Base-by-base conservation (phyloP, 768 basidiomycete species). In the Floccularia luteovirens region DNA sequence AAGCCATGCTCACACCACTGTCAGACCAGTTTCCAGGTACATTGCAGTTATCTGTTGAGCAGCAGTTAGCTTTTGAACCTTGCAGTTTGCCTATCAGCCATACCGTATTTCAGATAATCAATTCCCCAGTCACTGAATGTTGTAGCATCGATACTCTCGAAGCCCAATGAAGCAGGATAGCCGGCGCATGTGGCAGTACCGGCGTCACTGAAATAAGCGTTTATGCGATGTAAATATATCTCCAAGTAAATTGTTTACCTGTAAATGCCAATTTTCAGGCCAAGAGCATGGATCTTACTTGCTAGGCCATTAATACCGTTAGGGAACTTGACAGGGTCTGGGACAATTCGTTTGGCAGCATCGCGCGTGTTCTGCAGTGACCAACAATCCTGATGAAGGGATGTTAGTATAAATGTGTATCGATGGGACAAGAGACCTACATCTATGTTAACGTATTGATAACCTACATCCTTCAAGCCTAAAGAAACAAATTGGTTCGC, bases 81-180 rank as follows among this genome's bases (percentile, higher is more conserved):
- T 24, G n/a, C 6, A 1, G 24, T 16, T 14, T 35, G 11, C n/a
- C n/a, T n/a, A n/a, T n/a, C 16, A 11, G 10, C 43, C 60, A n/a
- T 35, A 65, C 73, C 73, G 49, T 77, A 76, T 63, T 76, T 76
- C 42, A 77, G 52, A 49, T 74, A 75, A 44, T 77, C 75, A 30
- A 78, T 63, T 4, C 70, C 72, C 76, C 76, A 78, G 20, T 61
- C 62, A 38, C 49, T 60, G 48, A 70, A 78, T 4, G 75, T 74
- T 16, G 62, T 55, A 1, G 74, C 76, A 52, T 77, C 76, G 24
- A 69, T 54, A 8, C 36, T 45, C 47, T 78, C 76, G 35, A 60
- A 58, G 11, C 70, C 72, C 10, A 77, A 52, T 1, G 75, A 77
- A n/a, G 64, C 75, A n/a, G 75, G 75, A 48, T 51, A 77, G 19